Percentiles rank a stretch among this genome's conserved stretches.
These are phyloP conservation scores for Noccaea caerulescens DNA, from an alignment of 345 rosid species.

Conservation along the genomic window DNA sequence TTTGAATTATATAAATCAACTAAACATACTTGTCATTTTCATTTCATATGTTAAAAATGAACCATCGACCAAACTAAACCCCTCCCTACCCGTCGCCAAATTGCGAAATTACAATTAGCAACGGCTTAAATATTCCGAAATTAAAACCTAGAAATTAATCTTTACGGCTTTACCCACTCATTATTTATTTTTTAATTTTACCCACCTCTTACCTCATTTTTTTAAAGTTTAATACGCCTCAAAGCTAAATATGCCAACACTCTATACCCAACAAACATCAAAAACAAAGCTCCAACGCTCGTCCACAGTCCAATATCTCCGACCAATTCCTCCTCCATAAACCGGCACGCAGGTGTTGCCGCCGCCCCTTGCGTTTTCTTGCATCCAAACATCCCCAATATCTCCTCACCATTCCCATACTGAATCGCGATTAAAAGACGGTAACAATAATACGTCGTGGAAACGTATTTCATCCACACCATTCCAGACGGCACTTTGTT, in stretches of 20 bases:
- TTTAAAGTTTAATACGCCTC: constrained; percentile 54
- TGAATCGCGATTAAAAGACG: constrained; percentile 66
- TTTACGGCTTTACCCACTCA: constrained; percentile 35
- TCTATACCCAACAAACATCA: constrained; percentile 86
- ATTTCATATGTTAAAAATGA: constrained; percentile 36
- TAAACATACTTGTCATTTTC: constrained; percentile 25
- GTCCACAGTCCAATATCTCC: constrained; percentile 62
- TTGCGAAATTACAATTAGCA: constrained; percentile 30
- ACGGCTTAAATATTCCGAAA: constrained; percentile 26
- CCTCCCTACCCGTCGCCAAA: constrained; percentile 22
- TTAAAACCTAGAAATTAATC: constrained; percentile 25
- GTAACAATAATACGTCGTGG: constrained; percentile 76
- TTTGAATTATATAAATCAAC: constrained; percentile 28
- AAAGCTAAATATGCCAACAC: constrained; percentile 80
- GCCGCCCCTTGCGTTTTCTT: constrained; percentile 12
- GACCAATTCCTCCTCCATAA: constrained; percentile 63
- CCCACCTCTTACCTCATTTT: constrained; percentile 1
- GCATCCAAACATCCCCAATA: constrained; percentile 61
- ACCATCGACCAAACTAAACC: constrained; percentile 19
- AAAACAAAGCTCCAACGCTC: constrained; percentile 53
- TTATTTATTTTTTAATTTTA: constrained; percentile 29
- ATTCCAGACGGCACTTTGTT: constrained; percentile 74
- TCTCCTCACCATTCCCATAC: constrained; percentile 58
- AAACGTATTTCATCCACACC: constrained; percentile 80
- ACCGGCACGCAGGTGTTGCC: constrained; percentile 52